Conservation (phyloP, 2,329 filamentous ascomycete species). For the Chaetothyriales sp. region DNA sequence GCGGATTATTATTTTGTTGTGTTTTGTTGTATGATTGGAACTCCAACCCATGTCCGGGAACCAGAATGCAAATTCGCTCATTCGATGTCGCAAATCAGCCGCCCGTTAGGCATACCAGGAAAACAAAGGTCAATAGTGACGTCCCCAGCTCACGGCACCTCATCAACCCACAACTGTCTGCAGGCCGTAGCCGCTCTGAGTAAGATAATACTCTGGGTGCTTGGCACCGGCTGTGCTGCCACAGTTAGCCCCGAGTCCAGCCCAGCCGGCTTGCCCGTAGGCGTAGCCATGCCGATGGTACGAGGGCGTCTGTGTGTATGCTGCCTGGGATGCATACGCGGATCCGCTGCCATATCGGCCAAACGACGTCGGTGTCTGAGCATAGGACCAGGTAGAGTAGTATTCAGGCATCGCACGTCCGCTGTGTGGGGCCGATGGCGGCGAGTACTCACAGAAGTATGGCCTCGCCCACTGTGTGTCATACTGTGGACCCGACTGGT, state of each 20-base stretch:
- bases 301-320: conserved; percentile 34
- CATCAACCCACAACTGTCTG: conserved; percentile 15
- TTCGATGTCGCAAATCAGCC: neutral
- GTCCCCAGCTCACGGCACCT: too few species aligned
- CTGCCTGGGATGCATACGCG: conserved; percentile 25
- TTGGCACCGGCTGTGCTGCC: conserved; percentile 34
- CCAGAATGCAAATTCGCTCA: neutral
- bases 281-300: conserved; percentile 26
- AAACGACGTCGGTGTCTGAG: conserved; percentile 25
- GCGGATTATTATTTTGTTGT: neutral
- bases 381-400: conserved; percentile 30
- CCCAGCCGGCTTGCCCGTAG: conserved; percentile 34
- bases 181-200: conserved; percentile 13
- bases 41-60: neutral
- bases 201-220: conserved; percentile 35
- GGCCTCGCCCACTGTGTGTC: conserved; percentile 39
- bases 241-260: conserved; percentile 32
- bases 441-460: conserved; percentile 35
- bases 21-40: neutral
- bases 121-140: neutral
- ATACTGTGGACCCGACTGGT: conserved; percentile 30
- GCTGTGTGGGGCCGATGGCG: conserved; percentile 35
- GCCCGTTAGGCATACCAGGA: neutral
- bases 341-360: neutral
- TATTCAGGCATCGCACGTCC: conserved; percentile 34